Percentiles rank a stretch among this genome's conserved stretches.
Conservation (phyloP, 208 protist genomes). For the Trypanosoma theileri region DNA sequence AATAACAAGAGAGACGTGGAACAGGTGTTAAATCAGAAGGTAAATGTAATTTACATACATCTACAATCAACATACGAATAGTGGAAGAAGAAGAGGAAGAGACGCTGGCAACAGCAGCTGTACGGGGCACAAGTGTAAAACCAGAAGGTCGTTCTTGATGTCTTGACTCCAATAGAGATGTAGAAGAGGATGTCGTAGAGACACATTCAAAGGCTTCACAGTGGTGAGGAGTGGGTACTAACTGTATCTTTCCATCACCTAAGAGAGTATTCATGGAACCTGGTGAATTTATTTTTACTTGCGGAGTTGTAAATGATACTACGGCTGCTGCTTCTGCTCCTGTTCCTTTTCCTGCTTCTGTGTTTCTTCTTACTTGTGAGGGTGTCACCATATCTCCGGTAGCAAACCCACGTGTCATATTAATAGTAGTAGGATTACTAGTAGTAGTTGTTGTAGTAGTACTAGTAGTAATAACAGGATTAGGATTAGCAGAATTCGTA, state of each 20-base stretch:
- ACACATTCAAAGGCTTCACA: neutral
- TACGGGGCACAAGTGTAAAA: constrained; percentile 33
- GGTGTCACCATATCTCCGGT: neutral
- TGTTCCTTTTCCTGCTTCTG: neutral
- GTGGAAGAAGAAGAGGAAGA: constrained; percentile 7
- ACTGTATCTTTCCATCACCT: constrained; percentile 18
- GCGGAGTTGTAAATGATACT: neutral
- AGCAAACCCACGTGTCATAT: neutral
- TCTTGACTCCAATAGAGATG: constrained; percentile 17
- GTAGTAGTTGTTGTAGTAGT: neutral
- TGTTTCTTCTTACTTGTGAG: neutral
- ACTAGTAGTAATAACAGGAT: neutral
- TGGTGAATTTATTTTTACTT: neutral
- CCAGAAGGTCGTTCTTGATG: neutral
- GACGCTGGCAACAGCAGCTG: constrained; percentile 21
- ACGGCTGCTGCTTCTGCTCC: neutral
- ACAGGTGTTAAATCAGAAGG: constrained; percentile 42
- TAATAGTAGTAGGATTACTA: neutral
- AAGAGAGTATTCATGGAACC: neutral
- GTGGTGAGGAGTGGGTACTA: constrained; percentile 17
- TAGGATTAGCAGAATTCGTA: neutral
- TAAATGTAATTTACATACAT: constrained; percentile 67
- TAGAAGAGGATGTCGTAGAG: constrained; percentile 30
- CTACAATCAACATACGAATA: constrained; percentile 34
- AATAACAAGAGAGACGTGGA: constrained; percentile 83